Conservation (phyloP, 108 stramenopile genomes). For the Nannochloropsis granulata region DNA sequence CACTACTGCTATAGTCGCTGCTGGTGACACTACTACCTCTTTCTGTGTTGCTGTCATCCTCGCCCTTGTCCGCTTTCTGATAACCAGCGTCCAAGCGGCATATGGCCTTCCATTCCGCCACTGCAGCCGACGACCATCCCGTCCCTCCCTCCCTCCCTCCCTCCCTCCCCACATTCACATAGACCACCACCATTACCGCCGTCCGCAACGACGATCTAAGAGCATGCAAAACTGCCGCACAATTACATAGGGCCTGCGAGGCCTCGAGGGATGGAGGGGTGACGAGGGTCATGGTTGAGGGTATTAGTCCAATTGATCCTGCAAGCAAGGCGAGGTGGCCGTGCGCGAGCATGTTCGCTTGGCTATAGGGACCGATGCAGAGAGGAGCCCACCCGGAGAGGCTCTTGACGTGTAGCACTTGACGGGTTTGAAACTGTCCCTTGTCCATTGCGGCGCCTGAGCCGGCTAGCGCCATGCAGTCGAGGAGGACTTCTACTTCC, state of each 20-base stretch:
- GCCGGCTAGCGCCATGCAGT: not conserved
- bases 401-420: slow-evolving; percentile 83
- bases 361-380: slow-evolving; percentile 96
- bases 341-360: slow-evolving; percentile 70
- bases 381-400: slow-evolving; percentile 89
- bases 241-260: not conserved
- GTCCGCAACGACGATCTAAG: not conserved
- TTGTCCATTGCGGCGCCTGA: not conserved
- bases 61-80: not conserved
- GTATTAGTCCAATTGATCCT: slow-evolving; percentile 79
- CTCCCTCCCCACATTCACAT: not conserved
- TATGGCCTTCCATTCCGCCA: not conserved
- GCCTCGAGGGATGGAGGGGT: not conserved
- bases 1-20: not conserved
- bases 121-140: not conserved
- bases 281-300: slow-evolving; percentile 60
- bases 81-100: not conserved
- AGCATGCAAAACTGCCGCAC: not conserved
- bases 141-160: no score
- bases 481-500: not conserved
- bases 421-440: slow-evolving; percentile 18
- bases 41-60: not conserved
- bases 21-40: no score
- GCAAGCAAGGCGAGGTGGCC: slow-evolving; percentile 56
- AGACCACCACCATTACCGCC: not conserved